A percentile compares a stretch with the other conserved stretches of the same genome.
These are phyloP conservation scores for Discostella pseudostelligera DNA, from an alignment of 108 stramenopile genomes.

Conservation along the genomic window DNA sequence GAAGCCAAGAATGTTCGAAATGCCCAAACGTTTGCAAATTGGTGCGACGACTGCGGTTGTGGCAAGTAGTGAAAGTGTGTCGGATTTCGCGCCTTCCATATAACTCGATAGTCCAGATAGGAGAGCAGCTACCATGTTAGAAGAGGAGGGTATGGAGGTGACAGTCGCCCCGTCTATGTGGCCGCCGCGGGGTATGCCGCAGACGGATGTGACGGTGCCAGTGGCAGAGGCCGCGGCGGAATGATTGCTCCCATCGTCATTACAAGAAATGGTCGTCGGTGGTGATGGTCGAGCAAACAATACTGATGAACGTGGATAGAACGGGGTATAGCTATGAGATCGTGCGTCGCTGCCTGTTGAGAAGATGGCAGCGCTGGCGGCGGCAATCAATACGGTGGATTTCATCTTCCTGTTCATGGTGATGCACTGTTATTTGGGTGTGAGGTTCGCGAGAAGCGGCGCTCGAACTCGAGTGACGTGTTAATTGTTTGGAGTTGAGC, in stretches of 20 bases:
- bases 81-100: constrained; percentile 82
- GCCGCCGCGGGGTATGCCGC: constrained; percentile 32
- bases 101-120: constrained; percentile 44
- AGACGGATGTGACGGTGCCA: constrained; percentile 1
- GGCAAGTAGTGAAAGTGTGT: constrained; percentile 78
- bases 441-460: no score
- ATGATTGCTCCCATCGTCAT: neutral
- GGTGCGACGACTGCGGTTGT: constrained; percentile 86
- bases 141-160: constrained; percentile 14
- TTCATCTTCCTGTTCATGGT: no score
- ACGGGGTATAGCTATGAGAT: neutral
- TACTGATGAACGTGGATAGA: constrained; percentile 5
- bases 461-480: no score
- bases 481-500: neutral
- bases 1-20: constrained; percentile 91
- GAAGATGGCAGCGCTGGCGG: constrained; percentile 4
- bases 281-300: constrained; percentile 4
- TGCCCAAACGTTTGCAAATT: constrained; percentile 69
- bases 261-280: neutral
- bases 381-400: constrained; percentile 1
- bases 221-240: no score
- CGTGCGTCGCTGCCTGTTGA: constrained; percentile 16
- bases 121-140: constrained; percentile 27
- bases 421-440: no score
- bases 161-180: constrained; percentile 16